phyloP scores from a whole-genome alignment of 2,329 filamentous ascomycete species.

The Diaporthe ilicicola region DNA sequence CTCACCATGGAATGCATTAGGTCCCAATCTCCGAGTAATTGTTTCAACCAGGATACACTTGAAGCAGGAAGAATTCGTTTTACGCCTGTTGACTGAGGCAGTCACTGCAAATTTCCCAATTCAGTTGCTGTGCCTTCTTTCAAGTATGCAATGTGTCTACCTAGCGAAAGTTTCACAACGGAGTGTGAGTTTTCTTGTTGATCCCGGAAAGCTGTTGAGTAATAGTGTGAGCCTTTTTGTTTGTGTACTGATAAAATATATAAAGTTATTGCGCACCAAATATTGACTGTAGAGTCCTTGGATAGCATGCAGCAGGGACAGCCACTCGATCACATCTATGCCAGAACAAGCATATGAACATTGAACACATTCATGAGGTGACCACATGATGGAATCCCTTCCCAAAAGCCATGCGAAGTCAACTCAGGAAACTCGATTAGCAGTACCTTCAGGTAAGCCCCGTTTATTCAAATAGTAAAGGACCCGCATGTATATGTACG shows the following conservation, averaged over 20 bases:
- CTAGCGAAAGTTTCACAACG: not conserved
- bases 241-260: not conserved
- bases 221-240: too few species aligned
- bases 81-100: not conserved
- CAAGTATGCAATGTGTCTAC: too few species aligned
- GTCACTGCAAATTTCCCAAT: not conserved
- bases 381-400: not conserved
- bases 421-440: not conserved
- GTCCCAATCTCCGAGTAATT: not conserved
- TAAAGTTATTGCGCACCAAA: not conserved
- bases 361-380: too few species aligned
- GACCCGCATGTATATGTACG: not conserved
- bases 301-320: not conserved
- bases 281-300: not conserved
- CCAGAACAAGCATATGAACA: not conserved
- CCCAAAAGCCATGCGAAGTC: not conserved
- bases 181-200: too few species aligned
- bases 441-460: not conserved
- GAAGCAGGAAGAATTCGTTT: not conserved
- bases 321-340: not conserved
- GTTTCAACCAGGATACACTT: not conserved
- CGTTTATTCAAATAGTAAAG: too few species aligned
- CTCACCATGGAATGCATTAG: not conserved
- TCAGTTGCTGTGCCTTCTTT: not conserved
- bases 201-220: too few species aligned